Base-by-base conservation (phyloP, 2,329 filamentous ascomycete species). In the Fusarium heterosporum region DNA sequence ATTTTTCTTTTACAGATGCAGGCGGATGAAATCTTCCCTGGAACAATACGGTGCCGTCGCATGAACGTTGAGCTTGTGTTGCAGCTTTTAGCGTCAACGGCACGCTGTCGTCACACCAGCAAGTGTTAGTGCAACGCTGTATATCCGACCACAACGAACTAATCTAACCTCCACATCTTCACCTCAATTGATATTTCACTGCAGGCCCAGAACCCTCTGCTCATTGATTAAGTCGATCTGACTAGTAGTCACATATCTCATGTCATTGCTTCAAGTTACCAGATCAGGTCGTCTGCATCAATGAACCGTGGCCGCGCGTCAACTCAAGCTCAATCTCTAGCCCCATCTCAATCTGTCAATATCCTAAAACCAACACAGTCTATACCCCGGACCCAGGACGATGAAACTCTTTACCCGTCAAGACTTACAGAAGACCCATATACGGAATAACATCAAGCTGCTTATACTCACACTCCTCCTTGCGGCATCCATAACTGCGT, bases 391-490 rank as follows among this genome's bases (percentile, higher is more conserved):
- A 41, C 22, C 43, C 4, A 28, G 14, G 16, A 65, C n/a, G 17
- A 71, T 68, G 65, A 65, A 55, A 41, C 47, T 59, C 39, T 55
- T 68, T 22, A 34, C 17, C 7, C 41, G 13, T 13, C 55, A 47
- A 61, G 10, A 19, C 9, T 25, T 14, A 49, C 60, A 28, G 54
- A 14, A 5, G 46, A 41, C 1, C 55, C 56, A 4, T 65, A 50
- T 14, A 53, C 51, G 38, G 48, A 60, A 54, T 10, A 59, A 32
- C 29, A 40, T 17, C 12, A 41, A 40, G 4, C 11, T 61, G 11
- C 34, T 69, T 3, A 13, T 70, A 29, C 50, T 49, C 17, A 36
- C 57, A 12, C 43, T 73, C 40, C 55, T 73, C 11, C 40, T 73
- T 4, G 55, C 50, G 14, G 14, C 53, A 25, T 53, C 68, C 4